Evolutionary conservation across 1,284 basidiomycete genomes (phyloP), one percentile per base, ranked within the genome.

Genomic region (Thecaphora frezii): DNA sequence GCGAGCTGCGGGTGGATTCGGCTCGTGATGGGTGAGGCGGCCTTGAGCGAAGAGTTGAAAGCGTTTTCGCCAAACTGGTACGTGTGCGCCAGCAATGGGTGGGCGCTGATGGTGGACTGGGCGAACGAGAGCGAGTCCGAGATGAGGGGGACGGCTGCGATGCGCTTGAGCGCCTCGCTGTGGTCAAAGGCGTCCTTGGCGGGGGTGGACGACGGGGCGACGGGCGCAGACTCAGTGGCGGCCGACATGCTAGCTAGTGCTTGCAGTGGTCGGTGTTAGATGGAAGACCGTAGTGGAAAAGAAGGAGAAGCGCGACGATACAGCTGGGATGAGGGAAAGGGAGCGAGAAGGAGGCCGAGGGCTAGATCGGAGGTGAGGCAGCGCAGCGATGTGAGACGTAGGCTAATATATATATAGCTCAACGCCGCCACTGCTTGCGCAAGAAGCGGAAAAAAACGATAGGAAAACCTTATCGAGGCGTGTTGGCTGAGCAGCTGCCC

Each of bases 1-100:
- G 63, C 51, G n/a, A 78, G 69, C 54, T 77, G 75, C n/a, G 66
- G 70, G 52, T 56, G 54, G 47, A 78, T 44, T 24, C 64, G 66
- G 45, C 51, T 57, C 51, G 69, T 69, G 44, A 78, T 52, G 36
- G 76, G 76, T 58, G 71, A 48, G 36, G 65, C 72, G 16, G 59
- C 53, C 46, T 69, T 58, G 44, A 78, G 57, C 4, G 65, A 62
- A 12, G 54, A 51, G 46, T 62, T 59, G 48, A 73, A 47, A 23
- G 74, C 46, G 45, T 58, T 58, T 39, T 71, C 71, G 40, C 66
- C 68, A 21, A 74, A 58, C 46, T 67, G 54, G 51, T 71, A 74
- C 12, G 66, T 60, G 37, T 65, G 66, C 39, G 69, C 63, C 30
- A 76, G 60, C 21, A 77, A 37, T 5, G 66, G 54, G 60, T 75